Percentiles rank a stretch among this genome's conserved stretches.
Conservation (phyloP, 352 stramenopile genomes). For the Pythium aphanidermatum region DNA sequence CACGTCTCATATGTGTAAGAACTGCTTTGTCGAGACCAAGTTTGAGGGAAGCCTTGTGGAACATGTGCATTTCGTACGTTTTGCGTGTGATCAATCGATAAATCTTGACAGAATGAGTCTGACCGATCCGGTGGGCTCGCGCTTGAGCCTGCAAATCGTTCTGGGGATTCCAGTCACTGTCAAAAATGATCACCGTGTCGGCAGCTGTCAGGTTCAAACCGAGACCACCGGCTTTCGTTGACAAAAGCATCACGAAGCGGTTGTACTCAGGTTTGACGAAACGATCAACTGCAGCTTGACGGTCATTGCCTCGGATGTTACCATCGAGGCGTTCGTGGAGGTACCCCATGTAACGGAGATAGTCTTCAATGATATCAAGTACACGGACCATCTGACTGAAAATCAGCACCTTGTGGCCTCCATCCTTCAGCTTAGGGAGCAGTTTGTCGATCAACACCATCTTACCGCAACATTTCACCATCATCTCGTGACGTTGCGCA, state of each 20-base stretch:
- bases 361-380: conserved; percentile 99
- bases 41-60: conserved; percentile 90
- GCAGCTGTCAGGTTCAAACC: conserved; percentile 91
- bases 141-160: conserved; percentile 95
- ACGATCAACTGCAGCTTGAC: conserved; percentile 78
- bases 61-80: conserved; percentile 96
- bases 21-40: conserved; percentile 92
- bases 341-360: conserved; percentile 90
- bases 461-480: conserved; percentile 99
- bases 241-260: conserved; percentile 97
- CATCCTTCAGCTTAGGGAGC: conserved; percentile 93
- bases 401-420: conserved; percentile 97
- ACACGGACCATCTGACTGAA: conserved; percentile 99
- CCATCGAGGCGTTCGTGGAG: conserved; percentile 97
- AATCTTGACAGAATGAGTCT: conserved; percentile 89
- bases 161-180: conserved; percentile 98
- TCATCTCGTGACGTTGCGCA: conserved; percentile 82
- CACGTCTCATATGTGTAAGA: conserved; percentile 86
- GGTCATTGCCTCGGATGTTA: conserved; percentile 91
- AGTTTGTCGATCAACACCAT: conserved; percentile 99
- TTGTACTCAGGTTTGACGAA: conserved; percentile 90
- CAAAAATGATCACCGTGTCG: conserved; percentile 98
- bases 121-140: conserved; percentile 87
- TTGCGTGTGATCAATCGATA: conserved; percentile 87
- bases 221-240: conserved; percentile 95